These are phyloP conservation scores for Termitomyces sp. DNA, from an alignment of 768 basidiomycete species.

Conservation along the genomic window DNA sequence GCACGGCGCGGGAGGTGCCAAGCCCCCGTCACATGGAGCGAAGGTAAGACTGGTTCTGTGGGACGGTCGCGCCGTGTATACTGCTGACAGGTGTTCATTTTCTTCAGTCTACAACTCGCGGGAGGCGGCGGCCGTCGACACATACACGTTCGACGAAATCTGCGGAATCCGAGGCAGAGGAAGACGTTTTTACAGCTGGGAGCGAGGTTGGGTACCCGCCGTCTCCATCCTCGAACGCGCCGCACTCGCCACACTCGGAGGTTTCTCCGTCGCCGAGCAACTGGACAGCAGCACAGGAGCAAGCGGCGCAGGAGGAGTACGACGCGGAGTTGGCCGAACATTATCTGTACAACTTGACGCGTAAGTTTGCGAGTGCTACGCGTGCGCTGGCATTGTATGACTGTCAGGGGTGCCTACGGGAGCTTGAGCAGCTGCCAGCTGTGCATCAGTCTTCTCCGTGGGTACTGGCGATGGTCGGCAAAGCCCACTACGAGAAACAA, in stretches of 20 bases:
- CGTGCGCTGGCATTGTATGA: conserved; percentile 73
- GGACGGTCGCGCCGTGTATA: background rate
- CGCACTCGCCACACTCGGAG: conserved; percentile 62
- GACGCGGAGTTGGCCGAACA: conserved; percentile 75
- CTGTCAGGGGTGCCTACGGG: conserved; percentile 67
- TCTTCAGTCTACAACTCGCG: conserved; percentile 41
- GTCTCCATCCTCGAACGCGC: conserved; percentile 54
- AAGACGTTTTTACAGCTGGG: conserved; percentile 40
- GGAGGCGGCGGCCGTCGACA: conserved; percentile 54
- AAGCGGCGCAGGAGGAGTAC: conserved; percentile 67
- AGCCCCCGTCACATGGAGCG: conserved; percentile 35
- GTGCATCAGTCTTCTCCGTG: conserved; percentile 72
- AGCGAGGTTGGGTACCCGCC: conserved; percentile 55
- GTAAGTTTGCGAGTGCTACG: conserved; percentile 79
- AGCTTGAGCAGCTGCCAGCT: conserved; percentile 72
- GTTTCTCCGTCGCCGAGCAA: conserved; percentile 57
- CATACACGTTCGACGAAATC: conserved; percentile 59
- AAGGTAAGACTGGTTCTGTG: conserved; percentile 43
- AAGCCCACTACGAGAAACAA: conserved; percentile 85
- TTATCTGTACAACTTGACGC: conserved; percentile 77
- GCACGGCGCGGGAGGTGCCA: conserved; percentile 51
- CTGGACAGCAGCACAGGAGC: conserved; percentile 66
- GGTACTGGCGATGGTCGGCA: conserved; percentile 80
- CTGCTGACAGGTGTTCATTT: conserved; percentile 5
- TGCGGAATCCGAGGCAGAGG: conserved; percentile 69